Conservation (phyloP, 768 basidiomycete genomes). For the Clathrus columnatus region DNA sequence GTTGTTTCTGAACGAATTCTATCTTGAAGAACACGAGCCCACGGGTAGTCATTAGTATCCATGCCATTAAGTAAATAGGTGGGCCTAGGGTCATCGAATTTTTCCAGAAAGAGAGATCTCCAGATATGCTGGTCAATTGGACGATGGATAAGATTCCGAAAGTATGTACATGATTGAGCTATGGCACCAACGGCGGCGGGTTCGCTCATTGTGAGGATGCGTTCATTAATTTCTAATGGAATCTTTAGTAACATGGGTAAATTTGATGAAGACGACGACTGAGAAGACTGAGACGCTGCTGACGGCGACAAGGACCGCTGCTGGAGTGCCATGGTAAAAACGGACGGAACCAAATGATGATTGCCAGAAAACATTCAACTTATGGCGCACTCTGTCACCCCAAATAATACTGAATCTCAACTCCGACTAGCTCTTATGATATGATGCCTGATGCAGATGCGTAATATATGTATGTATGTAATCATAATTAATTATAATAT, state of each 20-base stretch:
- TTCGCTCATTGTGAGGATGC: conserved; percentile 45
- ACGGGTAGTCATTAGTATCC: conserved; percentile 20
- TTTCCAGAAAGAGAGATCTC: conserved; percentile 53
- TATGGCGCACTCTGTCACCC: neutral
- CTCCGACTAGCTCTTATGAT: neutral
- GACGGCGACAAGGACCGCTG: neutral
- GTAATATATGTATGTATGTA: conserved; percentile 73
- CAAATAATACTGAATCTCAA: conserved; percentile 5
- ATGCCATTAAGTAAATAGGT: conserved; percentile 12
- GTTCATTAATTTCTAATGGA: conserved; percentile 53
- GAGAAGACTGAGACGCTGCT: neutral
- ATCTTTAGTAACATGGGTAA: conserved; percentile 26
- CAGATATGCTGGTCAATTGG: conserved; percentile 53
- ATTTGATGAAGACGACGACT: neutral
- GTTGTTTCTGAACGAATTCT: conserved; percentile 39
- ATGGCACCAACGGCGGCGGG: conserved; percentile 53
- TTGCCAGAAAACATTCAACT: neutral
- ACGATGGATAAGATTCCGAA: conserved; percentile 41
- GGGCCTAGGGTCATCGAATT: conserved; percentile 58
- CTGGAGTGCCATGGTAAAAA: neutral
- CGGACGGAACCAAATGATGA: neutral
- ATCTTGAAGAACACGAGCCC: conserved; percentile 46
- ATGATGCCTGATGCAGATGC: conserved; percentile 27
- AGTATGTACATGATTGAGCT: conserved; percentile 43
- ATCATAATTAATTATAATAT: conserved; percentile 67